phyloP scores from a whole-genome alignment of 2,329 filamentous ascomycete species.

The Coniochaeta sp. region DNA sequence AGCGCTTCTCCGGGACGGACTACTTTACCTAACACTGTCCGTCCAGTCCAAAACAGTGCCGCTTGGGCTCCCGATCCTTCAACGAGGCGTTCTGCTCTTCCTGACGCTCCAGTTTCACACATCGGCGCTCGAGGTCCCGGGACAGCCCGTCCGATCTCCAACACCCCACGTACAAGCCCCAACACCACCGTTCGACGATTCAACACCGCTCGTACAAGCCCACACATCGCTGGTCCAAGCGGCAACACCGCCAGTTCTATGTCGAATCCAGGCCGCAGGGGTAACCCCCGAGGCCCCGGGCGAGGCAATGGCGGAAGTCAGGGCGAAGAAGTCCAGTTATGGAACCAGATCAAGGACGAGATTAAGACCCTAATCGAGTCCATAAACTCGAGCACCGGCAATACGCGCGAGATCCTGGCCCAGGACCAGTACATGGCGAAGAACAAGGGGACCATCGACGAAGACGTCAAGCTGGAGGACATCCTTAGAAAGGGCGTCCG shows the following conservation, averaged over 20 bases:
- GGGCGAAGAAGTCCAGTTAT: slow-evolving; percentile 34
- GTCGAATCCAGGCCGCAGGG: slow-evolving; percentile 17
- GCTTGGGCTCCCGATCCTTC: too few relatives aligned
- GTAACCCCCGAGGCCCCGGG: slow-evolving; percentile 22
- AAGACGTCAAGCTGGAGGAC: slow-evolving; percentile 19
- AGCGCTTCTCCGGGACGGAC: too few relatives aligned
- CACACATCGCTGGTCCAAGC: too few relatives aligned
- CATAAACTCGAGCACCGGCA: slow-evolving; percentile 32
- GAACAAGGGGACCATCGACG: slow-evolving; percentile 25
- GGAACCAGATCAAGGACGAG: slow-evolving; percentile 32
- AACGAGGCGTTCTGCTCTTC: too few relatives aligned
- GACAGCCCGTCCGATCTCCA: too few relatives aligned
- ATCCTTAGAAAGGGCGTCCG: slow-evolving; percentile 20
- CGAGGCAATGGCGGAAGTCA: slow-evolving; percentile 31
- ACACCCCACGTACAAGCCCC: not conserved
- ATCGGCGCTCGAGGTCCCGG: too few relatives aligned
- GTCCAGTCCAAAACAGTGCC: too few relatives aligned
- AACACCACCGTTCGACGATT: too few relatives aligned
- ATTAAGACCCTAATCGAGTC: slow-evolving; percentile 24
- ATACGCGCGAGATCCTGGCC: slow-evolving; percentile 27
- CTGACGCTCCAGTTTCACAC: too few relatives aligned
- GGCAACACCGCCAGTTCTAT: not conserved
- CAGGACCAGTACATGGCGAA: slow-evolving; percentile 32
- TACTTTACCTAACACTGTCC: too few relatives aligned
- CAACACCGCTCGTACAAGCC: too few relatives aligned